A percentile compares a stretch with the other conserved stretches of the same genome.
These are phyloP conservation scores for Solanum piurae DNA, from an alignment of 257 asterid species.

Conservation along the genomic window DNA sequence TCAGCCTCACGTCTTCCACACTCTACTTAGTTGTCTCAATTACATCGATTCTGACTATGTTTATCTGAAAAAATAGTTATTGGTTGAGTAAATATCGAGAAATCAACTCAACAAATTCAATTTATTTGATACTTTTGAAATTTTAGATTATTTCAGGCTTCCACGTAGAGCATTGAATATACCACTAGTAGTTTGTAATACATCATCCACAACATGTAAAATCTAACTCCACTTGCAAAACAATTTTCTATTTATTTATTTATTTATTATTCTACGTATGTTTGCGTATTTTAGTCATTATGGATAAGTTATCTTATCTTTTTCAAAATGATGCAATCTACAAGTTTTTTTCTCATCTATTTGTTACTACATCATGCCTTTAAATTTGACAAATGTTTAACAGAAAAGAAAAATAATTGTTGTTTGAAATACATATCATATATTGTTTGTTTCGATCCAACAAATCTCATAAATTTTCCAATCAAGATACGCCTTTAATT, in stretches of 20 bases:
- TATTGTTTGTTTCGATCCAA: neutral
- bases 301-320: neutral
- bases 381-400: neutral
- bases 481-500: neutral
- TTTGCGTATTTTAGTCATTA: neutral
- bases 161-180: neutral
- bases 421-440: neutral
- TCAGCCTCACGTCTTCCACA: neutral
- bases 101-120: neutral
- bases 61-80: neutral
- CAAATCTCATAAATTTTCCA: neutral
- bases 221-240: neutral
- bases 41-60: accelerated
- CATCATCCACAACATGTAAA: neutral
- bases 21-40: neutral
- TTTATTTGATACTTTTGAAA: neutral
- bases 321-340: neutral
- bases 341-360: neutral
- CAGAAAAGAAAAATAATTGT: neutral
- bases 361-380: neutral
- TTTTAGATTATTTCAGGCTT: neutral
- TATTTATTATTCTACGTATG: neutral
- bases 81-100: neutral
- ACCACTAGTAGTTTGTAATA: neutral
- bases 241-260: neutral